A percentile compares a stretch with the other conserved stretches of the same genome.
These are phyloP conservation scores for Colletotrichum tanaceti DNA, from an alignment of 2,329 filamentous ascomycete genomes.

Conservation along the genomic window DNA sequence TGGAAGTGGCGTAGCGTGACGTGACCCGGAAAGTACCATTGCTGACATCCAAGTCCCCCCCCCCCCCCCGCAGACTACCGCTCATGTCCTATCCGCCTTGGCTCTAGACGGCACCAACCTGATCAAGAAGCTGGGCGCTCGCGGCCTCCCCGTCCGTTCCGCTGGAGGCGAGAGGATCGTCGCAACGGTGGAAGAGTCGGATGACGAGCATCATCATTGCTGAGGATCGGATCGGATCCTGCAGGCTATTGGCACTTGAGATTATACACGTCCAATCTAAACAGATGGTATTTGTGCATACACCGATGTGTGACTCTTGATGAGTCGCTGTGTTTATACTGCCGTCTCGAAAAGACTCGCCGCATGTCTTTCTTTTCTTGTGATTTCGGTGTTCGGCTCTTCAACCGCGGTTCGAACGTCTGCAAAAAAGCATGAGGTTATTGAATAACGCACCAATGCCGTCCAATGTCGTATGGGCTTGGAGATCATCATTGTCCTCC, in stretches of 20 bases:
- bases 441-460: not conserved
- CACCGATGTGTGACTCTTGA: no score
- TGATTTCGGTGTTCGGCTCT: not conserved
- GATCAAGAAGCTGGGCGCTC: constrained; percentile 8
- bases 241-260: no score
- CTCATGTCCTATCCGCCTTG: constrained; percentile 31
- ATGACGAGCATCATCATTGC: constrained; percentile 17
- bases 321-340: no score
- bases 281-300: no score
- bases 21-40: not conserved
- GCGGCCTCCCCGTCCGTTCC: not conserved
- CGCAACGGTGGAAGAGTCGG: not conserved
- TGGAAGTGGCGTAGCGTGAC: not conserved
- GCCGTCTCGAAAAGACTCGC: not conserved
- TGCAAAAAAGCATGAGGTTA: not conserved
- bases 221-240: not conserved
- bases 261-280: no score
- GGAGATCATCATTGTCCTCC: not conserved
- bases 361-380: not conserved
- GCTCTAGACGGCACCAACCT: constrained; percentile 41
- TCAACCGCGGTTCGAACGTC: no score
- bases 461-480: not conserved
- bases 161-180: not conserved
- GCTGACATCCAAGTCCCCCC: not conserved
- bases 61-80: constrained; percentile 26